Evolutionary conservation across 805 yeast species (phyloP), one percentile per base, ranked within the genome.

Genomic region (Candida awuae): DNA sequence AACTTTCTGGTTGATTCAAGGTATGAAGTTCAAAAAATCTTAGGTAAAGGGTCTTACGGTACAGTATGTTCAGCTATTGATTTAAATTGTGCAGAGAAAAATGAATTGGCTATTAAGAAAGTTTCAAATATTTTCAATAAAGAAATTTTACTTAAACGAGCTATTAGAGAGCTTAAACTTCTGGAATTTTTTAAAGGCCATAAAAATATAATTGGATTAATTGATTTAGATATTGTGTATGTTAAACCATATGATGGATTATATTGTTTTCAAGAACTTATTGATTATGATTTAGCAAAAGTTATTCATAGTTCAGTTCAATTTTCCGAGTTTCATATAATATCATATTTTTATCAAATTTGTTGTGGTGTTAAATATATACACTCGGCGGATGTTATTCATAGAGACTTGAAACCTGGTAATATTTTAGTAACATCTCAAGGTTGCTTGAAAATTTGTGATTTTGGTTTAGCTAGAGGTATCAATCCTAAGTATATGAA

Each of bases 381-480:
- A 36, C 97, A 88, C 59, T 77, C 92, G 6, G 95, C 95, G 1
- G 87, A 84, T 49, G 94, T 88, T 8, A 80, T 88, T 39, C 97
- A 88, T 56, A 69, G 97, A 41, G 97, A 88, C 56, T 70, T 88
- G 46, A 88, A 88, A 59, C 97, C 97, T 0, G 94, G 94, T 0
- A 88, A 88, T 56, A 79, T 88, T 4, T 65, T 88, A 41, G 83
- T 87, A 15, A 76, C 85, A 5, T 58, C 75, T 2, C 77, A 76
- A 39, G 97, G 97, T 0, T 65, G 60, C 4, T 62, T 88, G 35
- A 88, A 88, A 54, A 84, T 88, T 14, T 86, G 97, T 60, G 97
- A 88, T 61, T 88, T 88, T 66, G 97, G 97, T 0, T 65, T 88
- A 26, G 95, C 97, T 1, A 66, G 97, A 53, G 94, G 94, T 1